phyloP scores from a whole-genome alignment of 2,329 filamentous ascomycete genomes.

The Claviceps citrina region DNA sequence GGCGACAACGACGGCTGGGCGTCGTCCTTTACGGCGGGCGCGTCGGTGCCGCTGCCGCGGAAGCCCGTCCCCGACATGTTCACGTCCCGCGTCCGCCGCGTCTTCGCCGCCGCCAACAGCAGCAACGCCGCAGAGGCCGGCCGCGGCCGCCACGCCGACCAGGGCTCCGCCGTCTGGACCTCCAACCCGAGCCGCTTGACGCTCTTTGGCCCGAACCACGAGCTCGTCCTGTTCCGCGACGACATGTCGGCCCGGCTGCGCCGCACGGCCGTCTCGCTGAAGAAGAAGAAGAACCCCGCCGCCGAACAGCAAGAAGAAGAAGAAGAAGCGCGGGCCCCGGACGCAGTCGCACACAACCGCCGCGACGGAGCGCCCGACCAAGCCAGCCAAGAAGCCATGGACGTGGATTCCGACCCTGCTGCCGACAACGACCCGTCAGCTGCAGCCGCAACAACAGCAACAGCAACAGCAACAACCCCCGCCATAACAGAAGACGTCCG shows the following conservation, averaged over 20 bases:
- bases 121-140: constrained; percentile 51
- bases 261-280: constrained; percentile 59
- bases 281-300: constrained; percentile 29
- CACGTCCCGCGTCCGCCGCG: constrained; percentile 69
- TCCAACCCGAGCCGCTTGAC: constrained; percentile 71
- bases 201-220: constrained; percentile 76
- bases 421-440: constrained; percentile 18
- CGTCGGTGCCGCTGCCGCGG: constrained; percentile 52
- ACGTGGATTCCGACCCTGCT: constrained; percentile 25
- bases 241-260: constrained; percentile 69
- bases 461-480: constrained; percentile 8
- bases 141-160: constrained; percentile 26
- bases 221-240: constrained; percentile 76
- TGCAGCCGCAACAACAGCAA: not conserved
- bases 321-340: constrained; percentile 7
- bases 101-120: constrained; percentile 65
- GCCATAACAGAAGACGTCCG: constrained; percentile 31
- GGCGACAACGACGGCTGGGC: constrained; percentile 98
- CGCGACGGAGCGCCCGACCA: constrained; percentile 7
- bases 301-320: constrained; percentile 21
- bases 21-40: constrained; percentile 66
- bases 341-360: constrained; percentile 9
- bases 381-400: constrained; percentile 20
- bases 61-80: constrained; percentile 74
- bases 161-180: constrained; percentile 61